phyloP scores from a whole-genome alignment of 2,329 filamentous ascomycete genomes.

The Xylariomycetidae sp. region DNA sequence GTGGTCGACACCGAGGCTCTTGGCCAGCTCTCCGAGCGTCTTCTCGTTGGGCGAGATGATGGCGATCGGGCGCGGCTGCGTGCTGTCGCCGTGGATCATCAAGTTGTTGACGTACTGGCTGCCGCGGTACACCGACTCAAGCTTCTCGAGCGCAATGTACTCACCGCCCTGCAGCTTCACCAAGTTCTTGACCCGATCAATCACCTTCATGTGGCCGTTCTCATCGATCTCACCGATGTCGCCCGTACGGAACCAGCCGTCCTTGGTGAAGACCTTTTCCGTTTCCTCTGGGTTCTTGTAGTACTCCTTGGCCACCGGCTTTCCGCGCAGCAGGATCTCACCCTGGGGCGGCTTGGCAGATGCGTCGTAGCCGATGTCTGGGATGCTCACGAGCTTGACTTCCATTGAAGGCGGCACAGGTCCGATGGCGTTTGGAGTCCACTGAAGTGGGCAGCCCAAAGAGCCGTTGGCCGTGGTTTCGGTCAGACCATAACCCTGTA shows the following conservation, averaged over 20 bases:
- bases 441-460: constrained; percentile 79
- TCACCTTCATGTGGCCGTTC: constrained; percentile 75
- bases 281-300: constrained; percentile 85
- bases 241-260: constrained; percentile 96
- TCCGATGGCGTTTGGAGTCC: constrained; percentile 71
- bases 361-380: constrained; percentile 79
- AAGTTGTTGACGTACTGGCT: constrained; percentile 75
- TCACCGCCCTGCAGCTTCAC: constrained; percentile 94
- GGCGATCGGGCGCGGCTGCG: constrained; percentile 73
- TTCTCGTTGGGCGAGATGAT: constrained; percentile 68
- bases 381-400: constrained; percentile 84
- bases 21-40: constrained; percentile 53
- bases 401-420: constrained; percentile 73
- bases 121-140: constrained; percentile 85
- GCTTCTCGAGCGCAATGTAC: constrained; percentile 94
- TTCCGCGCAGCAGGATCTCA: constrained; percentile 84
- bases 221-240: constrained; percentile 87
- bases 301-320: constrained; percentile 69
- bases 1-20: constrained; percentile 56
- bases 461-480: constrained; percentile 83
- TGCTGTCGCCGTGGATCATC: constrained; percentile 74
- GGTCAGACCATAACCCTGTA: constrained; percentile 88
- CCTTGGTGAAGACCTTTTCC: constrained; percentile 65
- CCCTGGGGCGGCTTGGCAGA: constrained; percentile 76
- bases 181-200: constrained; percentile 97